Base-by-base conservation (phyloP, 2,329 filamentous ascomycete genomes). In the Pseudovirgaria hyperparasitica region DNA sequence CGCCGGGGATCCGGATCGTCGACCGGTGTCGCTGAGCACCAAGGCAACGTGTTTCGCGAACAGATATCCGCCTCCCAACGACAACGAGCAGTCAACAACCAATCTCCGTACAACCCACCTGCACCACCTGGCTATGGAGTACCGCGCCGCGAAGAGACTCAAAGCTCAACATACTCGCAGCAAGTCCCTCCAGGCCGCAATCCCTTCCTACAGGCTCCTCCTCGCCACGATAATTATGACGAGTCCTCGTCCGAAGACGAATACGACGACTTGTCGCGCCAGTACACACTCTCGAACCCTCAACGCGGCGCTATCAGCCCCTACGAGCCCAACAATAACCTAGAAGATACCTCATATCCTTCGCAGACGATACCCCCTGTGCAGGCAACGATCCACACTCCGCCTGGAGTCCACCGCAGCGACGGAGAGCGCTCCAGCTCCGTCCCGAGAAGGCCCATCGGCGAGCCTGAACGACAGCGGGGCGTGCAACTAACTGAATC, bases 231-330 rank as follows among this genome's bases (percentile, higher is more conserved):
- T 15, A 48, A 38, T 5, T 55, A 55, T 23, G 45, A 47, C 18
- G 52, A 51, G 22, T 54, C 50, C 2, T 54, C 50, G 5, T 55
- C 52, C 1, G 52, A 55, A 28, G 52, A 55, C 13, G 52, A 54
- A 3, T 45, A 42, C 21, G 52, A 48, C 22, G 52, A 55, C 34
- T 38, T 55, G 12, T 49, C 52, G 31, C 43, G 39, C 26, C 41
- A 37, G 10, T 42, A 47, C 25, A 34, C 36, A 6, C 28, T 40
- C n/a, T 32, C 37, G 15, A 33, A 32, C 13, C 37, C 41, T 4
- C 36, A 42, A 9, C 37, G 28, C 14, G 35, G 6, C 16, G 24
- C 25, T n/a, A n/a, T n/a, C n/a, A n/a, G n/a, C n/a, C n/a, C n/a
- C n/a, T n/a, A n/a, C n/a, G n/a, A n/a, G n/a, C n/a, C n/a, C n/a